Evolutionary conservation across 148 eudicot species (phyloP), one percentile per base, ranked within the genome.

Genomic region (Oxyria digyna): DNA sequence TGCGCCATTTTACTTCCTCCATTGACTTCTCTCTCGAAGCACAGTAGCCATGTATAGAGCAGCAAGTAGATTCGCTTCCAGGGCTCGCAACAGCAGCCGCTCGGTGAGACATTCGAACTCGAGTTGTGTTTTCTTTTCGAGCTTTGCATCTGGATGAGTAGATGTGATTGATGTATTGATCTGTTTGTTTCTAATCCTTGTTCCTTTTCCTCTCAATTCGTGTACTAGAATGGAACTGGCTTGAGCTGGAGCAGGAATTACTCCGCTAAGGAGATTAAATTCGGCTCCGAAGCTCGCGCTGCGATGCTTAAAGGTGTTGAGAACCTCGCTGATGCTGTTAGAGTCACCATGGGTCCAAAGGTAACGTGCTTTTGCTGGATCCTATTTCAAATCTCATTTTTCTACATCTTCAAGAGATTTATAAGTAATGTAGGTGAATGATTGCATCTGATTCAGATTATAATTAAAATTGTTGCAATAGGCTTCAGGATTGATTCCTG

Each of bases 301-400:
- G 72, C 76, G 50, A 94, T 94, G 99, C 91, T 94, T 10, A 84
- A 57, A 64, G 99, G 99, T 72, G 92, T 94, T 38, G 96, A 91
- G 77, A 90, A 88, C 73, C 97, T 94, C 13, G 93, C 96, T 24
- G 97, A 94, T 81, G 97, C 99, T 27, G 99, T 94, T 55, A 84
- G 54, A 94, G 97, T 94, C n/a, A 94, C 99, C 15, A 91, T 94
- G 97, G 99, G 99, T 7, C 99, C 99, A 2, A 88, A 92, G 91
- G 98, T 94, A 48, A 42, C 9, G 29, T 23, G 52, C 24, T 32
- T 31, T 17, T 32, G 35, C 27, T 64, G 68, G 12, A 33, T 18
- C 18, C 54, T 2, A 21, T 15, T 18, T 49, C n/a, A 21, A 20
- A 40, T 54, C 23, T 32, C 4, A 4, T 46, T 21, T 26, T 21